Evolutionary conservation across 805 yeast genomes (phyloP), one percentile per base, ranked within the genome.

Genomic region (Kodamaea restingae): DNA sequence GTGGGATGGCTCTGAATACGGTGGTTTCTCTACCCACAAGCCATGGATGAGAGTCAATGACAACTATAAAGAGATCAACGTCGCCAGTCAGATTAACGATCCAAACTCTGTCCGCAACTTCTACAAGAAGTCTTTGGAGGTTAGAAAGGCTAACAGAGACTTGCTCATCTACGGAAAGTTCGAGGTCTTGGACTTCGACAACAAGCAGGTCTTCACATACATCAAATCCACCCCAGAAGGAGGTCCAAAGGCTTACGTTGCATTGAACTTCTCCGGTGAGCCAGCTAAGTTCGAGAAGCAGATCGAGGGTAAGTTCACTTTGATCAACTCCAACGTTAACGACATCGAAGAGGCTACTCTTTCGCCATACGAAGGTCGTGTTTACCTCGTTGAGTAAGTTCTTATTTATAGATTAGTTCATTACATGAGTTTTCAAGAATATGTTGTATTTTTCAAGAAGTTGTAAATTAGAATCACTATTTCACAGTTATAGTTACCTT

Each of bases 31-130:
- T 17, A 56, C 64, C 4, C 68, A 52, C 32, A 60, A 57, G 44
- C 81, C 81, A 12, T 76, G 82, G 81, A 75, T 70, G 59, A 58
- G 63, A 43, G 70, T 71, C 47, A 72, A 73, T 47, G 77, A 72
- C 42, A 70, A 70, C 50, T 76, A 69, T 58, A 56, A 53, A 43
- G 69, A 67, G 36, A 65, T 75, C 51, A 77, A 77, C 44, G 80
- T 67, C 15, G 69, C 62, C 5, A 54, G 64, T 3, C 78, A 76
- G 52, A 51, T 59, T 12, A 45, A 61, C 32, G 76, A 76, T 50
- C 69, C 71, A 4, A 46, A 66, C 32, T 75, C 80, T 0, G 60
- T 73, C 21, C 61, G 67, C 46, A 50, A 55, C 43, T 76, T 72
- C 58, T 76, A 74, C 70, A 63, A 62, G 44, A 58, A 61, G 44